Evolutionary conservation across 768 basidiomycete genomes (phyloP).

Genomic region (Psilocybe azurescens): DNA sequence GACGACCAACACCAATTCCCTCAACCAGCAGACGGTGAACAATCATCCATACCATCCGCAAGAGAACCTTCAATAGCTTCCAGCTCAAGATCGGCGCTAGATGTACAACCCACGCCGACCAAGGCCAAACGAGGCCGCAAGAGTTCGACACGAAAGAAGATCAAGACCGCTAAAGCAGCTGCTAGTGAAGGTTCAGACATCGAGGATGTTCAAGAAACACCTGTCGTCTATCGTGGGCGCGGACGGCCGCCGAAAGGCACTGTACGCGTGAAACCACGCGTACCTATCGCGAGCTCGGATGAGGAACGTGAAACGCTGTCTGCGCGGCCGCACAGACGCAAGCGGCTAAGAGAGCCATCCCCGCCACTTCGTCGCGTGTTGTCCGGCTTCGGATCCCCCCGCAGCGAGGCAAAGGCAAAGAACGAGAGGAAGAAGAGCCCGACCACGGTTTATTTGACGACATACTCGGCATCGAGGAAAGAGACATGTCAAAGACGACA

Average conservation of each 20-base stretch:
- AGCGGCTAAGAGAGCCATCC: constrained; percentile 46
- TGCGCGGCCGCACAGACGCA: constrained; percentile 45
- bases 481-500: constrained; percentile 73
- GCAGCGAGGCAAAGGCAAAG: constrained; percentile 67
- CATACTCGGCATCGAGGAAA: constrained; percentile 67
- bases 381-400: constrained; percentile 59
- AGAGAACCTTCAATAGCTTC: constrained; percentile 33
- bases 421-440: constrained; percentile 65
- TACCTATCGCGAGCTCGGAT: constrained; percentile 31
- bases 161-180: constrained; percentile 35
- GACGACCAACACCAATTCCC: constrained; percentile 18
- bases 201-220: constrained; percentile 38
- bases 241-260: constrained; percentile 12
- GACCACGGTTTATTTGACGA: constrained; percentile 83
- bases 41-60: constrained; percentile 16
- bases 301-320: constrained; percentile 40
- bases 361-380: constrained; percentile 21
- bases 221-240: constrained; percentile 18
- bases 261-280: constrained; percentile 16
- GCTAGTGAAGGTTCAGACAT: constrained; percentile 22
- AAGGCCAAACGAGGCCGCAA: constrained; percentile 29
- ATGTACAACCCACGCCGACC: constrained; percentile 14
- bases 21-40: constrained; percentile 13
- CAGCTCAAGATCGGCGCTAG: constrained; percentile 33
- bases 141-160: constrained; percentile 30